Conservation (phyloP, 352 stramenopile species). For the Globisporangium emineosum region DNA sequence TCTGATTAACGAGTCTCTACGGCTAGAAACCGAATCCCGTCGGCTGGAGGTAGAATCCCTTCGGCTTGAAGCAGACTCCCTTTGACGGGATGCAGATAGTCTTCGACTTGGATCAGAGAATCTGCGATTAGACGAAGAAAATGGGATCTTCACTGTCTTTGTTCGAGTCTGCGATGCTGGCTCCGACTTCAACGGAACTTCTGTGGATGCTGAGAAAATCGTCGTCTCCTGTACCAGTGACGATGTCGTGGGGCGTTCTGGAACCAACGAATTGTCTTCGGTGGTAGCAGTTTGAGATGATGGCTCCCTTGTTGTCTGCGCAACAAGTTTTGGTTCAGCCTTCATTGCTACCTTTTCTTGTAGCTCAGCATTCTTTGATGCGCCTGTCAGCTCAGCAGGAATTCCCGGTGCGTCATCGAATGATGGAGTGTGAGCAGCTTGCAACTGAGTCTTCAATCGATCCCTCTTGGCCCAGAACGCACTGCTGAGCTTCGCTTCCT, state of each 20-base stretch:
- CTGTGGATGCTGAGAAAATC: background rate
- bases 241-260: background rate
- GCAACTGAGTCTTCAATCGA: conserved; percentile 37
- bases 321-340: conserved; percentile 3
- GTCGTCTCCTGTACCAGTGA: background rate
- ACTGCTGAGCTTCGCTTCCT: conserved; percentile 69
- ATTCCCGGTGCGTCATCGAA: background rate
- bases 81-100: conserved; percentile 1
- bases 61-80: conserved; percentile 10
- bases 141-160: conserved; percentile 10
- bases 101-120: conserved; percentile 16
- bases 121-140: conserved; percentile 13
- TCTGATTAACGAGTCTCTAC: conserved; percentile 8
- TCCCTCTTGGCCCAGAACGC: conserved; percentile 63
- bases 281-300: background rate
- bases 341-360: conserved; percentile 7
- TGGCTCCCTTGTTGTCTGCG: background rate
- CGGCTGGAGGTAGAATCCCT: conserved; percentile 10
- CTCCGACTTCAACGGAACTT: conserved; percentile 2
- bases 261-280: background rate
- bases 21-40: conserved; percentile 11
- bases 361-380: background rate
- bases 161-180: background rate
- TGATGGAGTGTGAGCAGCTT: conserved; percentile 10
- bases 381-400: background rate